Conservation (phyloP, 176 grass and related monocot species). For the Saccharum spontaneum region DNA sequence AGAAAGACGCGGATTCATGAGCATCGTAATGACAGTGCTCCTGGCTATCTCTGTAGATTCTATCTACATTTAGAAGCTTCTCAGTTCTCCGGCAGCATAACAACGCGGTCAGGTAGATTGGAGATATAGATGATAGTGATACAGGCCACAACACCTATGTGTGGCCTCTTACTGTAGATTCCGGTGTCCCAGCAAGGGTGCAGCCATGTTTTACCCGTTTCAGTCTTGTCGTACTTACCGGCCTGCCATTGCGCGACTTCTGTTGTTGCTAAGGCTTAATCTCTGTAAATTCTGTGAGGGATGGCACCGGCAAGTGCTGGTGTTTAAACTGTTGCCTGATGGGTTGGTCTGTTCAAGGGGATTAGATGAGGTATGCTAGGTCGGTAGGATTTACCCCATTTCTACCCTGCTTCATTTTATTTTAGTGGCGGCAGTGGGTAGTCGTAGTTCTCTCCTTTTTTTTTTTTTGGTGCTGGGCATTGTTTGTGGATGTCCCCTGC, state of each 20-base stretch:
- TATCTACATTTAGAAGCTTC: slow-evolving; percentile 28
- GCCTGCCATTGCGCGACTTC: neutral
- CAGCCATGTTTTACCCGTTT: slow-evolving; percentile 30
- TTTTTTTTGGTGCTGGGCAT: neutral
- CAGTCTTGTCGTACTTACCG: neutral
- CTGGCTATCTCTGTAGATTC: slow-evolving; percentile 34
- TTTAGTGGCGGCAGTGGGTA: slow-evolving; percentile 36
- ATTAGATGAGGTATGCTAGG: slow-evolving; percentile 3
- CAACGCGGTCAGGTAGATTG: slow-evolving; percentile 18
- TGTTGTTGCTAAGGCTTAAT: slow-evolving; percentile 28
- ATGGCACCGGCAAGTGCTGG: slow-evolving; percentile 25
- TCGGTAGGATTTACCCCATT: slow-evolving; percentile 21
- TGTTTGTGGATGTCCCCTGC: slow-evolving; percentile 19
- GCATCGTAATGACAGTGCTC: slow-evolving; percentile 22
- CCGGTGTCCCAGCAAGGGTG: slow-evolving; percentile 17
- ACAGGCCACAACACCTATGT: slow-evolving; percentile 21
- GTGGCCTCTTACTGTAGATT: slow-evolving; percentile 33
- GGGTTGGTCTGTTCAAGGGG: neutral
- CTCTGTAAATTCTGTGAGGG: slow-evolving; percentile 33
- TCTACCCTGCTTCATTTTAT: slow-evolving; percentile 35
- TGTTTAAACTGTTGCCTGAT: neutral
- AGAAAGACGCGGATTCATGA: slow-evolving; percentile 44
- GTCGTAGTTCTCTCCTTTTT: neutral
- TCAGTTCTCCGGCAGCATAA: slow-evolving; percentile 28
- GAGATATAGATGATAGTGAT: slow-evolving; percentile 34